phyloP scores from a whole-genome alignment of 306 rosid species.

The Trifolium dubium region DNA sequence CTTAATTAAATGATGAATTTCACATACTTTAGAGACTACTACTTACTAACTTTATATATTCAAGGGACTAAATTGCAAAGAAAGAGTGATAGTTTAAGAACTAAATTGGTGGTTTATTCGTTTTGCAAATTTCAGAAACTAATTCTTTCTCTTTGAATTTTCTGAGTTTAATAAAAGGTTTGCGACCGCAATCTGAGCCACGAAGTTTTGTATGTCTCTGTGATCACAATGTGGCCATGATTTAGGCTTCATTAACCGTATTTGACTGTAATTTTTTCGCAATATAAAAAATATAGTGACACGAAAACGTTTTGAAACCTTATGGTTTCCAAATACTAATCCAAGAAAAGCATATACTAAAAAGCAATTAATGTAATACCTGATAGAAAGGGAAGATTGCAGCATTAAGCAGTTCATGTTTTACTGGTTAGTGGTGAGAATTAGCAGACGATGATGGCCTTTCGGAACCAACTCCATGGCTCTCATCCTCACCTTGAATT shows the following conservation, averaged over 20 bases:
- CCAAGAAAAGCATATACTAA: conserved; percentile 7
- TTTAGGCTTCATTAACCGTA: background rate
- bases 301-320: background rate
- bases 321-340: background rate
- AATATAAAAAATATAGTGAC: background rate
- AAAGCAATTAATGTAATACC: conserved; percentile 40
- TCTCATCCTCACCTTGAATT: conserved; percentile 59
- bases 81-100: too few relatives aligned
- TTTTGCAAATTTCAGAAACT: background rate
- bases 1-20: too few relatives aligned
- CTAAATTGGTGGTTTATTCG: too few relatives aligned
- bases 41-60: too few relatives aligned
- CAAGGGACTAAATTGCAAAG: too few relatives aligned
- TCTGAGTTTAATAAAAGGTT: background rate
- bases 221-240: background rate
- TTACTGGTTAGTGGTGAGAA: conserved; percentile 59
- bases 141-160: too few relatives aligned
- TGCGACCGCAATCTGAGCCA: background rate
- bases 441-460: conserved; percentile 69
- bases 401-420: conserved; percentile 31
- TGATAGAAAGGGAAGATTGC: conserved; percentile 35
- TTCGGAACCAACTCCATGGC: conserved; percentile 52
- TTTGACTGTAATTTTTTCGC: background rate
- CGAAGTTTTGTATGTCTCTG: background rate
- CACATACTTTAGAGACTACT: too few relatives aligned